A percentile compares a stretch with the other conserved stretches of the same genome.
Conservation (phyloP, 306 rosid species). For the Dalbergia cochinchinensis region DNA sequence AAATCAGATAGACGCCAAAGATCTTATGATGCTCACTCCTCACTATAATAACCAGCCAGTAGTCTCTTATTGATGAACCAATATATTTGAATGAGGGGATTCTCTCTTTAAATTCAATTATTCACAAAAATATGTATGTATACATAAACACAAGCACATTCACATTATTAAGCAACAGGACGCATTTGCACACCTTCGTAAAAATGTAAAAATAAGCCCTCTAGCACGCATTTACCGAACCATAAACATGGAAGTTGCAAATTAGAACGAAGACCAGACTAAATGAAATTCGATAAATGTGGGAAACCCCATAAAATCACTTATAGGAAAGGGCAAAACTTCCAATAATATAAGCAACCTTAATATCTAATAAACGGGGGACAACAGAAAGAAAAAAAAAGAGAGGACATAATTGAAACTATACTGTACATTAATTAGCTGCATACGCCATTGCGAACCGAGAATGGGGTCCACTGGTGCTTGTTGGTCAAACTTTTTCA, state of each 20-base stretch:
- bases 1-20: background rate
- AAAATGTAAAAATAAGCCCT: background rate
- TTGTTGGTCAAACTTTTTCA: constrained; percentile 53
- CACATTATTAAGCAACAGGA: background rate
- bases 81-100: too few species aligned
- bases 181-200: background rate
- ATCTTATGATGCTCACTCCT: too few species aligned
- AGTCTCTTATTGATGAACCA: too few species aligned
- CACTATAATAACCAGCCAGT: too few species aligned
- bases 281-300: constrained; percentile 54
- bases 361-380: constrained; percentile 60
- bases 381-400: constrained; percentile 54
- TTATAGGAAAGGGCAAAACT: constrained; percentile 67
- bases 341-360: constrained; percentile 62
- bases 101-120: too few species aligned
- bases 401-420: constrained; percentile 67
- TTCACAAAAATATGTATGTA: too few species aligned
- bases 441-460: constrained; percentile 59
- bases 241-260: background rate
- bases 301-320: constrained; percentile 65
- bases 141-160: too few species aligned
- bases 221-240: background rate
- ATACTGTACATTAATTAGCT: constrained; percentile 83
- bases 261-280: constrained; percentile 27
- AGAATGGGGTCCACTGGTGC: constrained; percentile 46